Conservation (phyloP, 1,284 basidiomycete species). For the Mycena sp. region DNA sequence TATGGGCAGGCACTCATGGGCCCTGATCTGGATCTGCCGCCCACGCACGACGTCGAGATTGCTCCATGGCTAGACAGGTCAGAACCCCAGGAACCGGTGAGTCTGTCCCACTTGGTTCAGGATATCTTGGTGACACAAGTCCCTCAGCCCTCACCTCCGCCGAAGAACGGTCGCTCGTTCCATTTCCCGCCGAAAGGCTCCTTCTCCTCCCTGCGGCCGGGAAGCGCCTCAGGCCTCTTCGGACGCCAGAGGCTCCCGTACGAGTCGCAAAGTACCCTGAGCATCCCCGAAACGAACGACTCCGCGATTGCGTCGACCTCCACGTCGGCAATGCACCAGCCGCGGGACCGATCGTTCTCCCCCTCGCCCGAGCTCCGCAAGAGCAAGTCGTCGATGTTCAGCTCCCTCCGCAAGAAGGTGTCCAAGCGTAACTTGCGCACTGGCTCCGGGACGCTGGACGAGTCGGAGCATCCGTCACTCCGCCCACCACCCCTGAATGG, state of each 20-base stretch:
- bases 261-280: slow-evolving; percentile 51
- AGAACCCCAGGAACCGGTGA: slow-evolving; percentile 13
- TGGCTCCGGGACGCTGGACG: slow-evolving; percentile 32
- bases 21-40: slow-evolving; percentile 18
- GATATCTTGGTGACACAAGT: neutral
- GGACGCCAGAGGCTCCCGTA: slow-evolving; percentile 46
- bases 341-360: slow-evolving; percentile 44
- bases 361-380: slow-evolving; percentile 45
- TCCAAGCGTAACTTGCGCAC: slow-evolving; percentile 37
- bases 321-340: slow-evolving; percentile 30
- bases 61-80: slow-evolving; percentile 24
- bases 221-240: slow-evolving; percentile 43
- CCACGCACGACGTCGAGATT: slow-evolving; percentile 20
- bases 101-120: neutral
- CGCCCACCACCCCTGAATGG: slow-evolving; percentile 30
- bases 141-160: slow-evolving; percentile 25
- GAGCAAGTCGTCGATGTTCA: slow-evolving; percentile 47
- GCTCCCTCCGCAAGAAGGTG: slow-evolving; percentile 40
- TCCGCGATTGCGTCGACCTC: slow-evolving; percentile 41
- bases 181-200: slow-evolving; percentile 52
- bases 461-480: slow-evolving; percentile 41
- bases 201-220: slow-evolving; percentile 49
- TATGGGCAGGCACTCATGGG: slow-evolving; percentile 22
- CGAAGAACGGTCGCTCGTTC: slow-evolving; percentile 36
- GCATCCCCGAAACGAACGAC: slow-evolving; percentile 43